Evolutionary conservation across 306 rosid species (phyloP).

Genomic region (Quercus bicolor): DNA sequence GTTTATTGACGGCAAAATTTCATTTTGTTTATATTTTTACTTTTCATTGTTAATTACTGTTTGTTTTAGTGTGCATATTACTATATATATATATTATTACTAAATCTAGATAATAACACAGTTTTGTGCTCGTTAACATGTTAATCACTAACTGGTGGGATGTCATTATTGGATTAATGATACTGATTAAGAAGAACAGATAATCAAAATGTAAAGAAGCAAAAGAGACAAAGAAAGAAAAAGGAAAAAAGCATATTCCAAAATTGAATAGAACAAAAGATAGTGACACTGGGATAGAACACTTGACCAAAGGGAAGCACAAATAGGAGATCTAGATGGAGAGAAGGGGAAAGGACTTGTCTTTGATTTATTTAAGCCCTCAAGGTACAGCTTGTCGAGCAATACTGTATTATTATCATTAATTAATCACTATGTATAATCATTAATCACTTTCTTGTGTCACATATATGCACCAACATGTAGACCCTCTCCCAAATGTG

Average conservation of each 20-base stretch:
- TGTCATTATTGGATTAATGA: slow-evolving; percentile 25
- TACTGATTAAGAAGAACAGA: slow-evolving; percentile 33
- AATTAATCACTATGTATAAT: slow-evolving; percentile 27
- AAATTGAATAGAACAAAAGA: slow-evolving; percentile 44
- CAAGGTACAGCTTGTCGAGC: slow-evolving; percentile 57
- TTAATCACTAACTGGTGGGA: slow-evolving; percentile 15
- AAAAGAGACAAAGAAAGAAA: slow-evolving; percentile 9
- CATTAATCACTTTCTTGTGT: slow-evolving; percentile 43
- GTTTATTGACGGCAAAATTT: too few species aligned
- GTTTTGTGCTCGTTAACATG: too few species aligned
- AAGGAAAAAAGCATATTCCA: slow-evolving; percentile 38
- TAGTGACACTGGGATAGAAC: slow-evolving; percentile 38
- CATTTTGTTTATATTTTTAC: too few species aligned
- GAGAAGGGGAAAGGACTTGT: slow-evolving; percentile 10
- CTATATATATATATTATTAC: too few species aligned
- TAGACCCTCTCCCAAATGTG: slow-evolving; percentile 57
- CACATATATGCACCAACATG: slow-evolving; percentile 56
- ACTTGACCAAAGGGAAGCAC: slow-evolving; percentile 14
- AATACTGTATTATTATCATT: slow-evolving; percentile 39
- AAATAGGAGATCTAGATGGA: slow-evolving; percentile 17
- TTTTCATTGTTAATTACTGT: too few species aligned
- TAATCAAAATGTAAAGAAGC: slow-evolving; percentile 28
- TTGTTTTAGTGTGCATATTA: too few species aligned
- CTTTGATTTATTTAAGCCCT: slow-evolving; percentile 37
- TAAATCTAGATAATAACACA: too few species aligned